phyloP scores from a whole-genome alignment of 2,329 filamentous ascomycete species.

The Geosmithia morbida region DNA sequence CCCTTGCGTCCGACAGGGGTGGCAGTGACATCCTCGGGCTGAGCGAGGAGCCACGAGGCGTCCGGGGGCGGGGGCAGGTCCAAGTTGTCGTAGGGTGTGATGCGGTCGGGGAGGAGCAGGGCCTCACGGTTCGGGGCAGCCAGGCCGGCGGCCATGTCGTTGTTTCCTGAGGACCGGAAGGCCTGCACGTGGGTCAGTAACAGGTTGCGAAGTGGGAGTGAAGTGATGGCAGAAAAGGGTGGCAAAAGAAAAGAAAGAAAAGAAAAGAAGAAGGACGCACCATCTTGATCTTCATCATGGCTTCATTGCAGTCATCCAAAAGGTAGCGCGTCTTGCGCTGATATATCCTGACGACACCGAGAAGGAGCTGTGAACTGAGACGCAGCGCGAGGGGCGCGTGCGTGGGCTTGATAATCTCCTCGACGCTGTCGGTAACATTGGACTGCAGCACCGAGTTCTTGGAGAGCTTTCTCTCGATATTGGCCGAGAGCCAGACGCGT shows the following conservation, averaged over 20 bases:
- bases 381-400: conserved; percentile 92
- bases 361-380: conserved; percentile 80
- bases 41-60: conserved; percentile 68
- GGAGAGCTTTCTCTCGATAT: conserved; percentile 94
- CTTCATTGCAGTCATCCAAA: conserved; percentile 94
- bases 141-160: conserved; percentile 78
- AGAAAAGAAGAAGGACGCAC: conserved; percentile 30
- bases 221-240: background rate
- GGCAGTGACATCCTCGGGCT: conserved; percentile 48
- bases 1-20: conserved; percentile 39
- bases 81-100: conserved; percentile 79
- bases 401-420: conserved; percentile 83
- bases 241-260: background rate
- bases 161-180: conserved; percentile 86
- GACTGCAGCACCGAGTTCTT: conserved; percentile 93
- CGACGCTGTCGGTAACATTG: conserved; percentile 87
- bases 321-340: conserved; percentile 93
- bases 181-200: conserved; percentile 43
- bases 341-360: conserved; percentile 96
- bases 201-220: background rate
- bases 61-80: conserved; percentile 74
- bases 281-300: conserved; percentile 97
- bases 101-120: conserved; percentile 77
- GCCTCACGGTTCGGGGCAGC: conserved; percentile 73
- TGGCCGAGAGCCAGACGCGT: conserved; percentile 95